phyloP scores from a whole-genome alignment of 176 grass and related monocot species.

The Chloris gayana region DNA sequence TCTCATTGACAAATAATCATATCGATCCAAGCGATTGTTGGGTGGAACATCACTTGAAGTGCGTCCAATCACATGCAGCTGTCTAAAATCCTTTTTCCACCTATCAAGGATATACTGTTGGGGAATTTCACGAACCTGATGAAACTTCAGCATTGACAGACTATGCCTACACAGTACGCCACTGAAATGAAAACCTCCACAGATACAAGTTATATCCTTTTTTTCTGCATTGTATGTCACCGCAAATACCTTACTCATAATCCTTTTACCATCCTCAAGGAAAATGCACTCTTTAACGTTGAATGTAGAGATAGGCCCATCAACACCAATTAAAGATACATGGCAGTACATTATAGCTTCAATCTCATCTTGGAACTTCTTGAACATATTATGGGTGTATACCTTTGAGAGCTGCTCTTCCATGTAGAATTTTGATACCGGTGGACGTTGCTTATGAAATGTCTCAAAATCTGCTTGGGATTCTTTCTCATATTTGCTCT shows the following conservation, averaged over 20 bases:
- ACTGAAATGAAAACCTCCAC: slow-evolving; percentile 96
- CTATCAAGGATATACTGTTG: slow-evolving; percentile 78
- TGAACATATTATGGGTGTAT: slow-evolving; percentile 96
- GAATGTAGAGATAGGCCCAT: slow-evolving; percentile 69
- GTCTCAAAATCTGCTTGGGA: slow-evolving; percentile 97
- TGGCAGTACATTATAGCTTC: slow-evolving; percentile 99
- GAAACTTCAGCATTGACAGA: slow-evolving; percentile 86
- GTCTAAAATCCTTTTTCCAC: slow-evolving; percentile 97
- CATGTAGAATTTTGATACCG: slow-evolving; percentile 96
- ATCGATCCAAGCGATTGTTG: slow-evolving; percentile 83
- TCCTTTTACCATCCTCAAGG: slow-evolving; percentile 89
- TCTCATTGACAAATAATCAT: slow-evolving; percentile 96
- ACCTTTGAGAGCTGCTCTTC: slow-evolving; percentile 96
- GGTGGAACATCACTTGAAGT: slow-evolving; percentile 71
- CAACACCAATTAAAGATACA: slow-evolving; percentile 58
- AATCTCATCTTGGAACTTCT: slow-evolving; percentile 98
- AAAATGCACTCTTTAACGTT: slow-evolving; percentile 92
- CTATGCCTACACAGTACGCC: slow-evolving; percentile 92
- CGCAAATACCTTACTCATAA: slow-evolving; percentile 76
- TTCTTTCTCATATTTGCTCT: slow-evolving; percentile 94
- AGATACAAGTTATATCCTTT: slow-evolving; percentile 87
- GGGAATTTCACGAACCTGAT: slow-evolving; percentile 93
- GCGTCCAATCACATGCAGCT: slow-evolving; percentile 70
- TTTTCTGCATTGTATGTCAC: slow-evolving; percentile 72
- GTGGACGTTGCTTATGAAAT: slow-evolving; percentile 90